Conservation (phyloP, 345 rosid species). For the Cochlearia excelsa region DNA sequence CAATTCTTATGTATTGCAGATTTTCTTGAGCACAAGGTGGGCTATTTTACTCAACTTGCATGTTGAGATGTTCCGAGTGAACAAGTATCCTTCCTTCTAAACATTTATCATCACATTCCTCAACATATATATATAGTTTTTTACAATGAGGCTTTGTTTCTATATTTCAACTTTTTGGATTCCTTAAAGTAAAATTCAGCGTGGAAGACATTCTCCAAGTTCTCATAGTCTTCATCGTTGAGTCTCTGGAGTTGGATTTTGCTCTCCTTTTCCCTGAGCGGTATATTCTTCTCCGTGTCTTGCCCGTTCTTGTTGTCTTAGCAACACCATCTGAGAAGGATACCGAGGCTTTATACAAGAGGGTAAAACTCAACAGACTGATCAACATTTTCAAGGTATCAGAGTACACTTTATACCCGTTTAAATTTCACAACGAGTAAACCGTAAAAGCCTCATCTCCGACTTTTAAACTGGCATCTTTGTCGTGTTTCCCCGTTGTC, state of each 20-base stretch:
- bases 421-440: not conserved
- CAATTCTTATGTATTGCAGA: constrained; percentile 50
- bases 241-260: constrained; percentile 95
- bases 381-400: constrained; percentile 90
- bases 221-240: constrained; percentile 94
- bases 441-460: not conserved
- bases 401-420: constrained; percentile 7
- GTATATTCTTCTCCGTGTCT: constrained; percentile 91
- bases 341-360: constrained; percentile 87
- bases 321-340: constrained; percentile 98
- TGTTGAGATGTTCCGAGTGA: constrained; percentile 97
- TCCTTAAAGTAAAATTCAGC: constrained; percentile 62
- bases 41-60: constrained; percentile 94
- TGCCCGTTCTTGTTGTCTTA: constrained; percentile 95
- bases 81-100: constrained; percentile 84
- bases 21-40: constrained; percentile 97
- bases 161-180: constrained; percentile 31
- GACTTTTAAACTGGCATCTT: constrained; percentile 11
- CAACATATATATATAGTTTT: not conserved
- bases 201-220: constrained; percentile 98
- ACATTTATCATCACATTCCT: constrained; percentile 14
- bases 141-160: not conserved
- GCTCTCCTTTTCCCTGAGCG: constrained; percentile 92
- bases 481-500: constrained; percentile 35
- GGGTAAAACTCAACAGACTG: constrained; percentile 92